Evolutionary conservation across 1,284 basidiomycete species (phyloP), one percentile per base, ranked within the genome.

Genomic region (Puccinia triticina): DNA sequence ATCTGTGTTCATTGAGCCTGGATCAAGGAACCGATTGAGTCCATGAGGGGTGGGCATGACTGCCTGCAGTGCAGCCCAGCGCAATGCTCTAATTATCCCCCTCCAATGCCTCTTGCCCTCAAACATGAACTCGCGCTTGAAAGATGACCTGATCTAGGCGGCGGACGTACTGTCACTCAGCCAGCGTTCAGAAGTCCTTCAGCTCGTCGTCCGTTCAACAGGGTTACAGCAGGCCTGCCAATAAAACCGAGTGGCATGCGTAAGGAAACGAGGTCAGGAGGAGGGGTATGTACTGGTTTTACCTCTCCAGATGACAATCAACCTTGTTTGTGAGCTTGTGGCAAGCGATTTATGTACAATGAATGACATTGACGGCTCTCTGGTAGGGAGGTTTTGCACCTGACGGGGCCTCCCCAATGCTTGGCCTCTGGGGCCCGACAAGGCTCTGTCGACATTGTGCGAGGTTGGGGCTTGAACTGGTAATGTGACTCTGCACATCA

Each of bases 21-120:
- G 64, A 66, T 66, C 59, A 61, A 61, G 59, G 64, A n/a, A 66
- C 64, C 64, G 64, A 66, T 66, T 66, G 64, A 61, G 50, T 53
- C 23, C 26, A n/a, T 64, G 61, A 37, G 61, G 37, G 64, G 37
- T 66, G 64, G 64, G 34, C 64, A 66, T 66, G 37, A n/a, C 64
- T 18, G 18, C 34, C 32, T 8, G 12, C 64, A 21, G 43, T 8
- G 12, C 64, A 21, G 43, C 34, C 34, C 29, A 11, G 59, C 34
- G 26, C 59, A 34, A 59, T 4, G 57, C 57, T 26, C n/a, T 8
- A 59, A n/a, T n/a, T n/a, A 10, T 32, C n/a, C 32, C 37, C 32
- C 12, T 40, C 5, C 12, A 37, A 10, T 21, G 14, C 18, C 61
- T 37, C n/a, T n/a, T n/a, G n/a, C n/a, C n/a, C n/a, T 37, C 23